These are phyloP conservation scores for Paramecium caudatum DNA, from an alignment of 73 alveolate species.

Conservation along the genomic window DNA sequence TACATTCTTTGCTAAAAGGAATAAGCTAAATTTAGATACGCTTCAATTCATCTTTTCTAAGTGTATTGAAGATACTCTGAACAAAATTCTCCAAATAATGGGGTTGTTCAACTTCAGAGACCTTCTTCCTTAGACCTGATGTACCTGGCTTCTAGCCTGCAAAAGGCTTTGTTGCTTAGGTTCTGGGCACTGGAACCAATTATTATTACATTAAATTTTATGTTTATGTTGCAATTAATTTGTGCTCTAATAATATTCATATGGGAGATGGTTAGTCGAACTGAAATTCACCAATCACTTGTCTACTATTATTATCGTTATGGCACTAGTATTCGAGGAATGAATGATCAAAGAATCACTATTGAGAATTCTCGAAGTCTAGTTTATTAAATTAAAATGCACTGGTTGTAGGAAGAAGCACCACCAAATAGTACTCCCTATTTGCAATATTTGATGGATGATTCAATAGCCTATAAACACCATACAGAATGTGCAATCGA, in stretches of 20 bases:
- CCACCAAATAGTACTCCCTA: too few relatives aligned
- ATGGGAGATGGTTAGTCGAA: background rate
- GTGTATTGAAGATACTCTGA: slow-evolving; percentile 93
- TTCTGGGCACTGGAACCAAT: slow-evolving; percentile 24
- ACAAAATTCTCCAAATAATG: slow-evolving; percentile 96
- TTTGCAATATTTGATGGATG: background rate
- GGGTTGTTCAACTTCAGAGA: slow-evolving; percentile 86
- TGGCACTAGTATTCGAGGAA: slow-evolving; percentile 31
- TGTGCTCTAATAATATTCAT: slow-evolving; percentile 22
- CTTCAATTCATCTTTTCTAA: slow-evolving; percentile 85
- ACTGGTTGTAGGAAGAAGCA: too few relatives aligned
- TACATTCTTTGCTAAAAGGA: slow-evolving; percentile 77
- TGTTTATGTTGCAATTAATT: slow-evolving; percentile 41
- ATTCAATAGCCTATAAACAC: background rate
- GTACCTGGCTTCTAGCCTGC: slow-evolving; percentile 98
- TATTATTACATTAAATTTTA: slow-evolving; percentile 19
- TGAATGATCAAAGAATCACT: too few relatives aligned
- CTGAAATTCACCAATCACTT: background rate
- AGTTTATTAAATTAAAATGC: too few relatives aligned
- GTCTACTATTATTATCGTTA: slow-evolving; percentile 8
- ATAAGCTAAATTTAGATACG: slow-evolving; percentile 70
- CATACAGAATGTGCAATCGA: background rate
- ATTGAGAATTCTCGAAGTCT: too few relatives aligned
- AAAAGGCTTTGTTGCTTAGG: slow-evolving; percentile 86
- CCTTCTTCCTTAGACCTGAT: slow-evolving; percentile 98